phyloP scores from a whole-genome alignment of 345 rosid genomes.

The Salix koriyanagi region DNA sequence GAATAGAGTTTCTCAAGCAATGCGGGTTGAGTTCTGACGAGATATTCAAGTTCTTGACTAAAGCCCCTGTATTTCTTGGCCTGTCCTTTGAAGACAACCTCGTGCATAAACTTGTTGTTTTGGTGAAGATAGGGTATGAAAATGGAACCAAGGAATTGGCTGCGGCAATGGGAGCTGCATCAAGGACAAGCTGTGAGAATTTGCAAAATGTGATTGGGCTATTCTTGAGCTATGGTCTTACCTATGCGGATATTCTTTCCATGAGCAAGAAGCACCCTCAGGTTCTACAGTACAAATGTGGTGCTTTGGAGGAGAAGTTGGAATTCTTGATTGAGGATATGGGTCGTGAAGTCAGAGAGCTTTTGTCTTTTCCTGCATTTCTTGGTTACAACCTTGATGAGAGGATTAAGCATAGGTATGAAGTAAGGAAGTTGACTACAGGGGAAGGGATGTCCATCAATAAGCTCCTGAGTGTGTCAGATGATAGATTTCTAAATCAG shows the following conservation, averaged over 20 bases:
- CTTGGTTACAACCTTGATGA: constrained; percentile 75
- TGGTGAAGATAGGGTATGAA: constrained; percentile 62
- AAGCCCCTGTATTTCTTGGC: constrained; percentile 64
- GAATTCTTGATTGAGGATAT: constrained; percentile 65
- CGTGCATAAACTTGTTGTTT: constrained; percentile 53
- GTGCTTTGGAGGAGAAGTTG: constrained; percentile 60
- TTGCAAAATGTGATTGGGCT: constrained; percentile 69
- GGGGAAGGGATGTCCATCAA: constrained; percentile 69
- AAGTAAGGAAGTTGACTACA: constrained; percentile 44
- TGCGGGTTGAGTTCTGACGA: constrained; percentile 56
- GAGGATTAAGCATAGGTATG: constrained; percentile 71
- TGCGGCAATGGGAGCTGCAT: constrained; percentile 62
- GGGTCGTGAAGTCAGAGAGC: constrained; percentile 74
- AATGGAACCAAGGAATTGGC: constrained; percentile 58
- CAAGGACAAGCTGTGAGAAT: constrained; percentile 71
- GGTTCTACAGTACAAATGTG: constrained; percentile 54
- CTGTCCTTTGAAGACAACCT: constrained; percentile 57
- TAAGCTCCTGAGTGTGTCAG: constrained; percentile 59
- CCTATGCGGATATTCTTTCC: constrained; percentile 44
- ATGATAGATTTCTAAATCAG: constrained; percentile 43
- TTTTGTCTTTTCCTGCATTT: constrained; percentile 72
- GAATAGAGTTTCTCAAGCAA: constrained; percentile 63
- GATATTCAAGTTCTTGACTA: constrained; percentile 64
- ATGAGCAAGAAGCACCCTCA: constrained; percentile 90
- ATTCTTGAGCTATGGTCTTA: constrained; percentile 56